Evolutionary conservation across 106 monocot genomes (phyloP), one percentile per base, ranked within the genome.

Genomic region (Cymbidium sinense): DNA sequence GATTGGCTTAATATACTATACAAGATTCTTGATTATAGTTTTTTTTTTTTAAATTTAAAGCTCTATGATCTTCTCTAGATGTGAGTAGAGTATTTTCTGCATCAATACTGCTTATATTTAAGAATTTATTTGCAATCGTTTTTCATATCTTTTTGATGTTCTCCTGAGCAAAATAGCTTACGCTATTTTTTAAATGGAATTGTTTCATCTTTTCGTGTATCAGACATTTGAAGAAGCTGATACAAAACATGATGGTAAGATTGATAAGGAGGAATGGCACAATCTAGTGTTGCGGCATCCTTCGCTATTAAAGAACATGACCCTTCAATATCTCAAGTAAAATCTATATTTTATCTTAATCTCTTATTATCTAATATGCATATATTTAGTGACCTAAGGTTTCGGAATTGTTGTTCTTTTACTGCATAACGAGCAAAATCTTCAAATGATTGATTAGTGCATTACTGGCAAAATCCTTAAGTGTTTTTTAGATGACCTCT

Each of bases 211-310:
- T 20, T 0, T 39, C 58, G n/a, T 7, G 8, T 29, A 28, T 23
- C 73, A 96, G 96, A 96, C 96, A 69, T 96, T 96, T 85, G 93
- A 96, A 73, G 96, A 96, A 83, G 96, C 96, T 34, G 96, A 96
- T 80, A 96, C 93, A 76, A 96, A 96, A 76, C 96, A 96, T 91
- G 96, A 96, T 78, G 96, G 96, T 44, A 93, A 87, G 77, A 96
- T 96, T 75, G 96, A 96, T 55, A 96, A 93, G 80, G 96, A 96
- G 80, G 96, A 96, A 82, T 96, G 96, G 96, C 88, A 93, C 35
- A 93, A 76, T 89, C 91, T 96, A 70, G 96, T 96, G n/a, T 82
- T 91, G 76, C 82, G 89, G 29, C 96, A 96, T 80, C 96, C 96
- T 65, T 96, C 96, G 82, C 81, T 96, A 51, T 75, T 96, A 54